A percentile compares a stretch with the other conserved stretches of the same genome.
These are phyloP conservation scores for Poa pratensis DNA, from an alignment of 176 grass and related monocot genomes.

Conservation along the genomic window DNA sequence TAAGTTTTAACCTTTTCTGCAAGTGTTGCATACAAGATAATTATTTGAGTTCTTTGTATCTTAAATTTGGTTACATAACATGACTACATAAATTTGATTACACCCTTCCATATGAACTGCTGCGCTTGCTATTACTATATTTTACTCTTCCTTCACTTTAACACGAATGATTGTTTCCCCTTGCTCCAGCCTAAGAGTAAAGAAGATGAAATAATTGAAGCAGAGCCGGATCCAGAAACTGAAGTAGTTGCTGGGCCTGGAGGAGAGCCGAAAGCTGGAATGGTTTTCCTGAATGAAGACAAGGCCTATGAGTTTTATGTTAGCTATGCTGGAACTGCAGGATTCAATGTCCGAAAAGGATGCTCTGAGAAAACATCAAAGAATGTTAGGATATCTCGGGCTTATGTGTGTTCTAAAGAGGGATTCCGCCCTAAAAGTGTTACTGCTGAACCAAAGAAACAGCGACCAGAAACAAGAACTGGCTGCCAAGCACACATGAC, in stretches of 20 bases:
- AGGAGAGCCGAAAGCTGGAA: conserved; percentile 73
- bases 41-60: neutral
- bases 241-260: conserved; percentile 60
- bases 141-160: conserved; percentile 15
- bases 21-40: conserved; percentile 28
- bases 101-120: conserved; percentile 17
- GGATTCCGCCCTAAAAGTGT: conserved; percentile 65
- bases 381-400: conserved; percentile 62
- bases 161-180: conserved; percentile 1
- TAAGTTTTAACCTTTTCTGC: conserved; percentile 2
- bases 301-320: conserved; percentile 83
- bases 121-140: conserved; percentile 21
- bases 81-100: too few relatives aligned
- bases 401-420: conserved; percentile 86
- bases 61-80: conserved; percentile 9
- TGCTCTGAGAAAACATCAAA: conserved; percentile 74
- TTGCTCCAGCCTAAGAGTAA: conserved; percentile 55
- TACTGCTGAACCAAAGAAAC: conserved; percentile 66
- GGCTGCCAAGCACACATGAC: conserved; percentile 82
- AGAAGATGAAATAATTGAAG: conserved; percentile 57
- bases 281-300: conserved; percentile 82
- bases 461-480: conserved; percentile 67
- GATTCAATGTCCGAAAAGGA: conserved; percentile 82
- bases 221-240: conserved; percentile 62
- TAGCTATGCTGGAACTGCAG: conserved; percentile 66